phyloP scores from a whole-genome alignment of 352 stramenopile genomes.

The Globisporangium parvum region DNA sequence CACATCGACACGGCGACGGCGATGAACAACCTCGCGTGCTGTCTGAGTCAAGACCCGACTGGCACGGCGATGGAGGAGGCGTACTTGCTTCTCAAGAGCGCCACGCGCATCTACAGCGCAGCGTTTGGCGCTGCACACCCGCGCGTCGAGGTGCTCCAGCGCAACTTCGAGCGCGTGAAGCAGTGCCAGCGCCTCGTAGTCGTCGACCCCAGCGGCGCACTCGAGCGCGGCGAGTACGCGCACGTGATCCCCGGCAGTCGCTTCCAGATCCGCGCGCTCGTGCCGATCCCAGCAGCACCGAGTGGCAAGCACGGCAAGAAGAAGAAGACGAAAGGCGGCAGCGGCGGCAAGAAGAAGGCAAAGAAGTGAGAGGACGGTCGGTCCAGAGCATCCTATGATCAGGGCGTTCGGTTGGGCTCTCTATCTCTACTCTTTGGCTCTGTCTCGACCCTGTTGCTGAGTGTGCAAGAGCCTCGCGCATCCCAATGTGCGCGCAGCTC shows the following conservation, averaged over 20 bases:
- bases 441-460: background rate
- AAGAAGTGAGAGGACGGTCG: conserved; percentile 20
- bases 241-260: conserved; percentile 58
- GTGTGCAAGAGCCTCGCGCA: background rate
- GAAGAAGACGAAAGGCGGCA: conserved; percentile 24
- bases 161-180: conserved; percentile 44
- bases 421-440: no score
- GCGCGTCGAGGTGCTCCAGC: conserved; percentile 32
- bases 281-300: conserved; percentile 20
- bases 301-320: conserved; percentile 17
- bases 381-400: conserved; percentile 31
- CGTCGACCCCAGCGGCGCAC: conserved; percentile 28
- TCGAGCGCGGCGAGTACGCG: conserved; percentile 45
- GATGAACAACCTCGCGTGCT: conserved; percentile 76
- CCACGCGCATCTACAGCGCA: conserved; percentile 37
- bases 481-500: conserved; percentile 11
- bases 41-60: conserved; percentile 34
- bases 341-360: conserved; percentile 17
- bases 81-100: conserved; percentile 51
- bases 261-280: conserved; percentile 65
- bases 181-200: conserved; percentile 35
- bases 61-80: conserved; percentile 37
- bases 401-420: background rate
- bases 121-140: conserved; percentile 37
- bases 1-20: conserved; percentile 58